Evolutionary conservation across 2,329 filamentous ascomycete species (phyloP).

Genomic region (Penicillium sp.): DNA sequence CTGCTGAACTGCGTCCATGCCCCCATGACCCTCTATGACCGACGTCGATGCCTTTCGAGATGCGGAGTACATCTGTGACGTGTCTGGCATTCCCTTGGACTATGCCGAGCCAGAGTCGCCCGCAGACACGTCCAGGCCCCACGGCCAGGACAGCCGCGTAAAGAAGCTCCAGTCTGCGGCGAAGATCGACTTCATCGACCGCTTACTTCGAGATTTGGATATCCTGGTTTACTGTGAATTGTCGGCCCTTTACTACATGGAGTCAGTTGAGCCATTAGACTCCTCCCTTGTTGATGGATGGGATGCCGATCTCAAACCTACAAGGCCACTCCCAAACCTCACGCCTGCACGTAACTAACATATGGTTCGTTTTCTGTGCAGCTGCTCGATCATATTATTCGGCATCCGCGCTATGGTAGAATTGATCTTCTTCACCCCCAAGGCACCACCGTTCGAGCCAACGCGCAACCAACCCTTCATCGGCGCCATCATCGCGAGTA

Average conservation of each 20-base stretch:
- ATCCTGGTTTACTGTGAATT: constrained; percentile 61
- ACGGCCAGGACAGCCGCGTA: constrained; percentile 24
- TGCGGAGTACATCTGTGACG: constrained; percentile 48
- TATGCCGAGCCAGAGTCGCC: constrained; percentile 21
- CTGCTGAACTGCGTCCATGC: constrained; percentile 28
- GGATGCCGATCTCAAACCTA: no score
- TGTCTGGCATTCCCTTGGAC: constrained; percentile 40
- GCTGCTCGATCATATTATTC: constrained; percentile 59
- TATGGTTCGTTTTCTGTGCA: constrained; percentile 23
- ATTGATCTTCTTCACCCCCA: constrained; percentile 58
- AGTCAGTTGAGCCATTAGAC: constrained; percentile 46
- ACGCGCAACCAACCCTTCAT: constrained; percentile 54
- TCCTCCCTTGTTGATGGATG: not conserved
- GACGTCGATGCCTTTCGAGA: constrained; percentile 46
- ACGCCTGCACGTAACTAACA: not conserved
- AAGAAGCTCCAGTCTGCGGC: constrained; percentile 39
- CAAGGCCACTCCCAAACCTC: not conserved
- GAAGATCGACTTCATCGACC: constrained; percentile 52
- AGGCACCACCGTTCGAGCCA: constrained; percentile 52
- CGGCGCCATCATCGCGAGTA: constrained; percentile 53
- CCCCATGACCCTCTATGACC: constrained; percentile 49
- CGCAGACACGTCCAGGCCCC: constrained; percentile 15
- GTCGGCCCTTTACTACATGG: constrained; percentile 61
- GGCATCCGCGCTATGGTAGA: constrained; percentile 55
- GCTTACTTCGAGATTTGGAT: constrained; percentile 57